Base-by-base conservation (phyloP, 441 rosid species). In the Bocquillonia castaneifolia region DNA sequence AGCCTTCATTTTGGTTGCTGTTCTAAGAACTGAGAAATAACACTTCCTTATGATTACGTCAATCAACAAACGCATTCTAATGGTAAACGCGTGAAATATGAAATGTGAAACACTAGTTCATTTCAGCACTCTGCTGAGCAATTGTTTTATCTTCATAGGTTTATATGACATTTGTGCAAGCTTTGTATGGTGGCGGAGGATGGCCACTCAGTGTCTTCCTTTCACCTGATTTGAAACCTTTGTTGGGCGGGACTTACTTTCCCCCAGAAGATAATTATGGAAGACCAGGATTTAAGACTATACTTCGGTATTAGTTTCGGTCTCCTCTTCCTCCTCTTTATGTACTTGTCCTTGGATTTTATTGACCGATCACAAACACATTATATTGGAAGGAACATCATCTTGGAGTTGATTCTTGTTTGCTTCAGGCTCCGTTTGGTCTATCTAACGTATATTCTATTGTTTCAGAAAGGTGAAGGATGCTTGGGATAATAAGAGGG, bases 241-340 rank as follows among this genome's bases (percentile, higher is more conserved):
- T 93, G 70, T 86, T 93, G 97, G 96, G 99, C 51, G 99, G 97
- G 77, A 93, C 96, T 68, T 93, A 93, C 83, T 93, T 93, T 55
- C 99, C 97, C 40, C 96, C 95, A 0, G 82, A 91, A 75, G 96
- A 93, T 80, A 88, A 87, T 31, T 82, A 84, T 66, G 97, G 96
- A 73, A 84, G 92, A 72, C 97, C 96, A 3, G 99, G 99, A 40
- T 91, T 93, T 81, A 93, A 89, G 81, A 88, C 97, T 60, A 77
- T 89, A 69, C 88, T 93, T 10, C 88, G 81, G 97, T 89, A 73
- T 63, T 74, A 13, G 65, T 62, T 15, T 42, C 42, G 56, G 68
- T 68, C 52, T 53, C 40, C 6, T 59, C 15, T 4, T 69, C 10
- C 5, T 76, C 68, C 23, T 47, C n/a, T 63, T 68, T 52, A 31